Percentiles rank a stretch among this genome's conserved stretches.
These are phyloP conservation scores for Ceratocystis albifundus DNA, from an alignment of 2,329 filamentous ascomycete species.

Conservation along the genomic window DNA sequence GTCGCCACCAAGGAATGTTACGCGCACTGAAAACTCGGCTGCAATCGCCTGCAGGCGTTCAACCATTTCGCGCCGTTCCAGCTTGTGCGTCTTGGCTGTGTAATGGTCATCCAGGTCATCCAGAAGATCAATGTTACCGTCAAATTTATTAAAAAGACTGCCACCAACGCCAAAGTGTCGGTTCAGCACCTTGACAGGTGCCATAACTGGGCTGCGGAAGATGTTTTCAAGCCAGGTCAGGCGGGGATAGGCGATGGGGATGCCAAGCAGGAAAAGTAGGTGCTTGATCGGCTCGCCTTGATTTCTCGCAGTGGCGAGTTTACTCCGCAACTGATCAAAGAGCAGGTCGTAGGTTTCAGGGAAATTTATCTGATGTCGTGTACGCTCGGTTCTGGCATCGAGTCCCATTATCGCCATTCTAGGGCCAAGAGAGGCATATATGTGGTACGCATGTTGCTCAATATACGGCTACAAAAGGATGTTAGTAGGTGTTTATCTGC, in stretches of 20 bases:
- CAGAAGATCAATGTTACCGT: slow-evolving; percentile 82
- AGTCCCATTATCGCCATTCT: slow-evolving; percentile 77
- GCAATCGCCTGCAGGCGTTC: slow-evolving; percentile 73
- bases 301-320: slow-evolving; percentile 56
- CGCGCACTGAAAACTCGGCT: slow-evolving; percentile 72
- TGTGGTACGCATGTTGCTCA: slow-evolving; percentile 70
- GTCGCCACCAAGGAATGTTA: slow-evolving; percentile 88
- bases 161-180: slow-evolving; percentile 79
- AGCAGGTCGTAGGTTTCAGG: slow-evolving; percentile 78
- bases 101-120: slow-evolving; percentile 96
- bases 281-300: slow-evolving; percentile 73
- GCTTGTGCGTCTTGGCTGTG: slow-evolving; percentile 82
- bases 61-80: slow-evolving; percentile 68
- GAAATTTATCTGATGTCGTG: slow-evolving; percentile 88
- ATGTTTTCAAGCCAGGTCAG: slow-evolving; percentile 96
- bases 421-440: slow-evolving; percentile 74
- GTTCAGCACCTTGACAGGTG: slow-evolving; percentile 78
- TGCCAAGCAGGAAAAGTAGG: slow-evolving; percentile 73
- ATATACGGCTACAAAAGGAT: slow-evolving; percentile 61
- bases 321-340: slow-evolving; percentile 61
- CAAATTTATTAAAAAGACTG: slow-evolving; percentile 83
- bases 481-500: neutral
- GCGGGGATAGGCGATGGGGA: slow-evolving; percentile 79
- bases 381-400: slow-evolving; percentile 89
- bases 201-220: slow-evolving; percentile 73